Base-by-base conservation (phyloP, 805 yeast genomes). In the Clavispora vitiphila region DNA sequence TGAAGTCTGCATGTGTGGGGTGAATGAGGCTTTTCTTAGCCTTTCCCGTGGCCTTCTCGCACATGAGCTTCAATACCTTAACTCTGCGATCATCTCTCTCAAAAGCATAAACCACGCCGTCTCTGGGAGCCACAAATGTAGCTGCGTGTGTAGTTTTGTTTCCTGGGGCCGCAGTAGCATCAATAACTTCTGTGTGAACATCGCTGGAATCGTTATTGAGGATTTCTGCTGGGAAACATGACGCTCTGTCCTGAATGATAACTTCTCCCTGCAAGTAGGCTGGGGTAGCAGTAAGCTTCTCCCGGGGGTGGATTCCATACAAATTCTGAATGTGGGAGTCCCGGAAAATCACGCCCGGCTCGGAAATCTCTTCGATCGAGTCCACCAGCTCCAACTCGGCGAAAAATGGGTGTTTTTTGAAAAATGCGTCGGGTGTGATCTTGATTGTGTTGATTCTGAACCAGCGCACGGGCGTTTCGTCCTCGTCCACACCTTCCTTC, bases 111-210 rank as follows among this genome's bases (percentile, higher is more conserved):
- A 89, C 80, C 5, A 77, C 75, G 0, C 61, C 49, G 14, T 50
- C 51, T 2, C 49, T 39, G 3, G 47, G 49, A n/a, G 55, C 57
- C 18, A 87, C 62, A 38, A 77, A 68, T 0, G 93, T 78, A 0
- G 96, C 96, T 18, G 83, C 66, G 64, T 91, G 98, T 0, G 97
- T 87, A 0, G 99, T 93, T 60, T 93, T 95, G 62, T 93, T 93
- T 5, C 99, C 99, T 4, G 99, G 99, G 0, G 99, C 99, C 2
- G 98, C 90, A 65, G 97, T 90, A 1, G 96, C 84, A 64, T 93
- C 99, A 35, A 93, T 85, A 9, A 89, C 79, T 19, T 71, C 62
- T 44, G 76, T 82, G 35, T 81, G 83, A 2, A 40, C 38, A 4
- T 77, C 69, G 1, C 58, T 41, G 0, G 91, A 86, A 40, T 64